Evolutionary conservation across 2,329 filamentous ascomycete species (phyloP).

Genomic region (Penicillium janthinellum): DNA sequence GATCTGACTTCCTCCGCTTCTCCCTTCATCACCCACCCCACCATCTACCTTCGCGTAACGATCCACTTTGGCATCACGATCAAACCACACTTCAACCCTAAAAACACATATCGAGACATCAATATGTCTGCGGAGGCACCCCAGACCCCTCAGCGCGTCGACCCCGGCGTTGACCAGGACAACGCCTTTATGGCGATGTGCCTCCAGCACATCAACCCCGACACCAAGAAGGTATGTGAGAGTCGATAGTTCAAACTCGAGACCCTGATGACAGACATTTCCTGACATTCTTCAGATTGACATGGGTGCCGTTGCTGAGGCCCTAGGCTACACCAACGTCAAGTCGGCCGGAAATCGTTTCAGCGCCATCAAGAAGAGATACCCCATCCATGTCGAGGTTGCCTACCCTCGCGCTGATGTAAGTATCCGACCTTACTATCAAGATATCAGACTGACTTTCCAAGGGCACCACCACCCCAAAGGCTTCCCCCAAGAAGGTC

Average conservation of each 20-base stretch:
- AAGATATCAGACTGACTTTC: not conserved
- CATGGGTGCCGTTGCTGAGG: conserved; percentile 25
- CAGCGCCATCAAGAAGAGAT: conserved; percentile 28
- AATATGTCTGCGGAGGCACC: not conserved
- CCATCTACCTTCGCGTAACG: not conserved
- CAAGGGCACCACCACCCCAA: not conserved
- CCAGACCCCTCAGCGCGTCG: not conserved
- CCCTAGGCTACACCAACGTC: conserved; percentile 32
- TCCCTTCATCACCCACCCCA: not conserved
- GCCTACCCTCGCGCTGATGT: not conserved
- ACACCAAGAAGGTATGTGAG: not conserved
- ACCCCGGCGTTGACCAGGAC: not conserved
- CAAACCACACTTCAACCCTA: not conserved
- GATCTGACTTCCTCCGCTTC: not conserved
- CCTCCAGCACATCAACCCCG: not conserved
- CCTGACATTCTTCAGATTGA: conserved; percentile 24
- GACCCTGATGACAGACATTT: not conserved
- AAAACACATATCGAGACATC: not conserved
- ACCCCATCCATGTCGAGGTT: conserved; percentile 18
- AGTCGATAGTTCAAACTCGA: not conserved
- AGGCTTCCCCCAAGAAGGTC: not conserved
- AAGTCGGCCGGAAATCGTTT: conserved; percentile 33
- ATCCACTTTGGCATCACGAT: not conserved
- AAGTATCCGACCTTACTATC: not conserved
- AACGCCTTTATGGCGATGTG: conserved; percentile 10